A percentile compares a stretch with the other conserved stretches of the same genome.
phyloP scores from a whole-genome alignment of 495 filamentous ascomycete genomes.

The Penicillium atrosanguineum region DNA sequence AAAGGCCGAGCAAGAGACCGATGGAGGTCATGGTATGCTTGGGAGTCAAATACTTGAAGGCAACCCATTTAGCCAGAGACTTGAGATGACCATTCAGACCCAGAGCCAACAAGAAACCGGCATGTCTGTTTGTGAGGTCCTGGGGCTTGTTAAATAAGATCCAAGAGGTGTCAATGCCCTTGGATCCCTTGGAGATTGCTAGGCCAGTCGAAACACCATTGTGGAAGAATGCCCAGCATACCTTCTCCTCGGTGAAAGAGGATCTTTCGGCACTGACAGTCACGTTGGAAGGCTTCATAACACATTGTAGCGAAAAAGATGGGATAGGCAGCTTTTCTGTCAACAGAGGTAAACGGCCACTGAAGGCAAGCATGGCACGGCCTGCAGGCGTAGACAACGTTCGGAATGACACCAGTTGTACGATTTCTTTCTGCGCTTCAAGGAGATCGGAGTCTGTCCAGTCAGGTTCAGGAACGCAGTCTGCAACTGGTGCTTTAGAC shows the following conservation, averaged over 20 bases:
- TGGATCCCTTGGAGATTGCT: constrained; percentile 83
- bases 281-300: constrained; percentile 87
- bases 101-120: constrained; percentile 85
- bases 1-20: constrained; percentile 84
- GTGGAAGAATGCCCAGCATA: constrained; percentile 98
- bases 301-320: constrained; percentile 82
- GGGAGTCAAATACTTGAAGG: constrained; percentile 96
- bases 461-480: constrained; percentile 68
- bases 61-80: constrained; percentile 92
- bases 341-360: constrained; percentile 75
- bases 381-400: constrained; percentile 86
- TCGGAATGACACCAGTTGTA: constrained; percentile 76
- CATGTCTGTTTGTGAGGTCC: constrained; percentile 89
- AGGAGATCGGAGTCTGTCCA: constrained; percentile 86
- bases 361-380: constrained; percentile 78
- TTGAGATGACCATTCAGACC: constrained; percentile 96
- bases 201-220: constrained; percentile 87
- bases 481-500: constrained; percentile 69
- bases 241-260: constrained; percentile 88
- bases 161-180: constrained; percentile 97
- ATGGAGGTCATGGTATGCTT: constrained; percentile 99
- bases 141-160: constrained; percentile 96
- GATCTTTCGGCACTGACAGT: constrained; percentile 83
- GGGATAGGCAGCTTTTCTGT: constrained; percentile 86
- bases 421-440: constrained; percentile 88